These are phyloP conservation scores for Codiaeum variegatum DNA, from an alignment of 441 rosid genomes.

Conservation along the genomic window DNA sequence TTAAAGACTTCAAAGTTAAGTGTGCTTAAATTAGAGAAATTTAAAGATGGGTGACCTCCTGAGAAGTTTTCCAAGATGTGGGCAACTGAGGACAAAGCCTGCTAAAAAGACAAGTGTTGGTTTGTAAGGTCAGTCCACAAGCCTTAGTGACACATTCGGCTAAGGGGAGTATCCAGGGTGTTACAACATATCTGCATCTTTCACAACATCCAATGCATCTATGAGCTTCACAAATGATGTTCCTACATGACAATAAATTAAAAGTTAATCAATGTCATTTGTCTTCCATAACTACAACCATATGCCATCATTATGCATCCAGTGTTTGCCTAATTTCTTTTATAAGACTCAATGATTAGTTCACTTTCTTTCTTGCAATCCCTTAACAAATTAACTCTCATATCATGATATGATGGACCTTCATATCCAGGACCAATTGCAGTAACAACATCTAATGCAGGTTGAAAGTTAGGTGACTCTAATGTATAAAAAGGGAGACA, in stretches of 20 bases:
- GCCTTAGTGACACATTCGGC: too few species aligned
- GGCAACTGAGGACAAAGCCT: too few species aligned
- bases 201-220: slow-evolving; percentile 15
- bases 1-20: too few species aligned
- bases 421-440: neutral
- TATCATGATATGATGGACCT: neutral
- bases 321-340: neutral
- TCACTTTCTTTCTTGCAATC: neutral
- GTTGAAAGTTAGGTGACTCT: neutral
- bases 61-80: too few species aligned
- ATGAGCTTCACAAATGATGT: slow-evolving; percentile 13
- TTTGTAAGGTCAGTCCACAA: too few species aligned
- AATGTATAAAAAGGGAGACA: too few species aligned
- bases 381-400: neutral
- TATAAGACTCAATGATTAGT: neutral
- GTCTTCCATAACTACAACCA: neutral
- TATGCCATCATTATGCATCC: neutral
- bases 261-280: too few species aligned
- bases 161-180: too few species aligned
- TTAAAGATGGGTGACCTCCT: too few species aligned
- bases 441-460: neutral
- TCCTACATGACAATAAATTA: slow-evolving; percentile 8
- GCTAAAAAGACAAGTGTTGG: too few species aligned
- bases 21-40: too few species aligned
- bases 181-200: neutral